phyloP scores from a whole-genome alignment of 2,329 filamentous ascomycete species.

The Sporothrix curviconia region DNA sequence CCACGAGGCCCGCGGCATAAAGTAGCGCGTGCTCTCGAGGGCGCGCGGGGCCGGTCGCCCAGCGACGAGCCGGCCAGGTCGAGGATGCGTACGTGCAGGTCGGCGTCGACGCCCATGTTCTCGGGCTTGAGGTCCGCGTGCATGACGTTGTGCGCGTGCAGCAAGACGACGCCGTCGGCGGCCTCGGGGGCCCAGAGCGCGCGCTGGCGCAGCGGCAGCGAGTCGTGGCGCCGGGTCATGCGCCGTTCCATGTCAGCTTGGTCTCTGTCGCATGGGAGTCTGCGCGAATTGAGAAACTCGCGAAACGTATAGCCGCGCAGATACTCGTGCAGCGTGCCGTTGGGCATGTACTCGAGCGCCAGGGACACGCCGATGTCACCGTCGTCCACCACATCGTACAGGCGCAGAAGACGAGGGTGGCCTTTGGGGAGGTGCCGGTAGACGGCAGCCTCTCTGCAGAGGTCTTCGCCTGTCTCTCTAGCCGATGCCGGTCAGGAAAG shows the following conservation, averaged over 20 bases:
- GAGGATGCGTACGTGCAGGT: too few relatives aligned
- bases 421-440: too few relatives aligned
- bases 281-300: background rate
- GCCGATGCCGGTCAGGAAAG: too few relatives aligned
- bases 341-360: constrained; percentile 7
- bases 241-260: background rate
- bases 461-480: too few relatives aligned
- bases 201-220: background rate
- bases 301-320: background rate
- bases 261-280: background rate
- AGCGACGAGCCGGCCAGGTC: too few relatives aligned
- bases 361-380: background rate
- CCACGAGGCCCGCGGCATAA: background rate
- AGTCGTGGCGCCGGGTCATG: background rate
- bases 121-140: constrained; percentile 10
- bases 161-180: background rate
- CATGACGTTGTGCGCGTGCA: constrained; percentile 8
- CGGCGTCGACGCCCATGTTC: too few relatives aligned
- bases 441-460: too few relatives aligned
- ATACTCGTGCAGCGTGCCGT: background rate
- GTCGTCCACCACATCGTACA: background rate
- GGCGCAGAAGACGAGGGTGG: background rate
- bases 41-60: background rate
- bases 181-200: constrained; percentile 5
- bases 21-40: constrained; percentile 4